phyloP scores from a whole-genome alignment of 202 grass and related monocot genomes.

The Setaria viridis region DNA sequence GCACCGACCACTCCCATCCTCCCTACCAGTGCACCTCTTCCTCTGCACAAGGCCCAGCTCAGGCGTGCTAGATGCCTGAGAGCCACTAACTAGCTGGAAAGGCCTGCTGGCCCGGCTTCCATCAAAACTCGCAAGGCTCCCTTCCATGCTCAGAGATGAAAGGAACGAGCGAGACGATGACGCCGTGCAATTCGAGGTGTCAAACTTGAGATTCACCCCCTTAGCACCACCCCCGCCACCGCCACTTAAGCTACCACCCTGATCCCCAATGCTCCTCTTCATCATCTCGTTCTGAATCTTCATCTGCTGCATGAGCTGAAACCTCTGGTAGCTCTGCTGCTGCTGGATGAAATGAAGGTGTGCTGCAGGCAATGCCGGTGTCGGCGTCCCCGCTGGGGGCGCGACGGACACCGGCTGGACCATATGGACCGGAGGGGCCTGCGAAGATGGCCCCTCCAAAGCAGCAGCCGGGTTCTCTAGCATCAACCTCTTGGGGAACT shows the following conservation, averaged over 20 bases:
- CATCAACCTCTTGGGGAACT: constrained; percentile 64
- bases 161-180: constrained; percentile 84
- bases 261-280: constrained; percentile 59
- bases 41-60: constrained; percentile 62
- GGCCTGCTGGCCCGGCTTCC: constrained; percentile 53
- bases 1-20: constrained; percentile 80
- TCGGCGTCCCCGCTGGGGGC: constrained; percentile 12
- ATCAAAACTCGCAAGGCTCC: constrained; percentile 73
- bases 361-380: constrained; percentile 48
- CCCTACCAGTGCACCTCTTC: constrained; percentile 71
- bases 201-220: constrained; percentile 80
- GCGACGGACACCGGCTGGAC: constrained; percentile 63
- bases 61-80: constrained; percentile 65
- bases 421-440: constrained; percentile 34
- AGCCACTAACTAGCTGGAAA: constrained; percentile 76
- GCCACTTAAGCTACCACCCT: constrained; percentile 32
- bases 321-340: constrained; percentile 86
- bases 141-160: constrained; percentile 92
- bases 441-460: constrained; percentile 5
- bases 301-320: constrained; percentile 86
- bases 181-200: constrained; percentile 68
- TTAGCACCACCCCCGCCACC: constrained; percentile 23
- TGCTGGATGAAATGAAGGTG: constrained; percentile 88
- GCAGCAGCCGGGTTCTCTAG: constrained; percentile 51
- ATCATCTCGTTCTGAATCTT: constrained; percentile 82